phyloP scores from a whole-genome alignment of 139 green algal genomes.

The Chlorella sp. region DNA sequence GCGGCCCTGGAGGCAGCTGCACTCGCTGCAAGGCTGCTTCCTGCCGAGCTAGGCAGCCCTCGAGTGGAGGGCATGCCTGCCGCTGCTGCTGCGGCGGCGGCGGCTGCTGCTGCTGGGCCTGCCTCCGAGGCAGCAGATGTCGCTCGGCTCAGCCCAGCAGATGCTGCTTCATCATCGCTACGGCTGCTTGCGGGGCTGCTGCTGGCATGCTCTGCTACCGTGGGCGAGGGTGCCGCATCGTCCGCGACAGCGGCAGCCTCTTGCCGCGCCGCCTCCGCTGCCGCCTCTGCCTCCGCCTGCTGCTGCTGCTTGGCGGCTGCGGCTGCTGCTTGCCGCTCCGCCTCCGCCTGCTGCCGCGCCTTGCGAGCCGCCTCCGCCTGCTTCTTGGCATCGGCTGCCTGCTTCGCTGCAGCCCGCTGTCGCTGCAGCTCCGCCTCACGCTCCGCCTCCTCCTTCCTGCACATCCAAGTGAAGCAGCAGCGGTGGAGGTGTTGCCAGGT shows the following conservation, averaged over 20 bases:
- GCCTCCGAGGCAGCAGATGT: neutral
- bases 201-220: neutral
- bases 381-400: slow-evolving; percentile 15
- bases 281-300: neutral
- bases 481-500: too few species aligned
- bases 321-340: slow-evolving; percentile 10
- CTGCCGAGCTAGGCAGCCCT: neutral
- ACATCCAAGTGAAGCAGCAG: too few species aligned
- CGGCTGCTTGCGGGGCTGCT: neutral
- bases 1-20: neutral
- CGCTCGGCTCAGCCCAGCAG: neutral
- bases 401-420: slow-evolving; percentile 36
- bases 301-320: slow-evolving; percentile 1
- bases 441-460: slow-evolving; percentile 46
- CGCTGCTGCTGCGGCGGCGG: neutral
- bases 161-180: neutral
- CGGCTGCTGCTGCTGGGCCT: neutral
- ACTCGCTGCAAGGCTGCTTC: neutral
- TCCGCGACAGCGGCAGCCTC: neutral
- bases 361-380: neutral
- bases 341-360: slow-evolving; percentile 12
- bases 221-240: neutral
- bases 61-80: neutral
- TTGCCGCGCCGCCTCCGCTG: neutral
- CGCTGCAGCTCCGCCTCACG: slow-evolving; percentile 15